Evolutionary conservation across 345 rosid genomes (phyloP), one percentile per base, ranked within the genome.

Genomic region (Salix exigua): DNA sequence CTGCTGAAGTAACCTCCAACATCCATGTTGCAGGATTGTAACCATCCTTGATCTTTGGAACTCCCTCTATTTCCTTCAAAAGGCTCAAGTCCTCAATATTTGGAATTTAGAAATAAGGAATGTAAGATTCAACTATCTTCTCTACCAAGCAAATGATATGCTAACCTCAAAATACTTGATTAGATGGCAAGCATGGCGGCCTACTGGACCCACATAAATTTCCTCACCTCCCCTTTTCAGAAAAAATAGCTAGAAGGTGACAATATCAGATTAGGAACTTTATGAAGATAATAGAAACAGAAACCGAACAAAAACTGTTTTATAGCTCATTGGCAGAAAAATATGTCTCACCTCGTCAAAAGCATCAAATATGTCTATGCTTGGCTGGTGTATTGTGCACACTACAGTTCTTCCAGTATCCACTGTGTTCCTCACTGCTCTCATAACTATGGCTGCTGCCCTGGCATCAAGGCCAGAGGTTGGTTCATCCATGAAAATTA

Each of bases 21-120:
- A 90, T 90, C 92, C 94, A 90, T 11, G 94, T 87, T 51, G 94
- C 94, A 14, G 94, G 94, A 82, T 90, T 90, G 71, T 88, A 84
- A 37, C 92, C 94, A 53, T 90, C 88, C 67, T 77, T 88, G 26
- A 90, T 87, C 72, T 82, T 87, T 2, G 88, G 87, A 61, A 88
- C 81, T 73, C 89, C 89, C 26, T 77, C 77, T 26, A 84, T 85
- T 77, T 65, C 90, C 93, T 90, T 71, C 25, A 70, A 51, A 65
- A 70, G 30, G 11, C 50, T 44, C 21, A 72, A 25, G 19, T 66
- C n/a, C 5, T 11, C 48, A 9, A 7, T 40, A 35, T 77, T 1
- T 35, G 74, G 23, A 68, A 11, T 16, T 46, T 4, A 63, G 30
- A 4, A 33, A 28, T 5, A 6, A 50, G 62, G 7, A 14, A 31